Percentiles rank a stretch among this genome's conserved stretches.
These are phyloP conservation scores for Rhodotorula sp. DNA, from an alignment of 1,284 basidiomycete species.

Conservation along the genomic window DNA sequence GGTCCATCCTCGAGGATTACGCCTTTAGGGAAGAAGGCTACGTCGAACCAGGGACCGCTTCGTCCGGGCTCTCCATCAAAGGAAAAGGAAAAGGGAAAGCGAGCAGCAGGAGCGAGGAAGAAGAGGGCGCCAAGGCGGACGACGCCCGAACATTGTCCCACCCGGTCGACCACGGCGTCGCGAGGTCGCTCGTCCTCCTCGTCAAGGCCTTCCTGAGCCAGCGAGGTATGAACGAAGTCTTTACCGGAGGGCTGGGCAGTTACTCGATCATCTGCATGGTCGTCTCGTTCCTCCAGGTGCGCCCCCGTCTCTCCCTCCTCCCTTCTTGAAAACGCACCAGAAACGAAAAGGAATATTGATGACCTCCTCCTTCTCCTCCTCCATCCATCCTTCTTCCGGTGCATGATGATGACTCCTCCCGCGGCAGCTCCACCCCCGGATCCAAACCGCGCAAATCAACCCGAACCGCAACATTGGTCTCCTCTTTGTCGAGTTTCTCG, in stretches of 20 bases:
- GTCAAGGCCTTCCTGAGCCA: conserved; percentile 88
- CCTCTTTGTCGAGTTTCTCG: conserved; percentile 91
- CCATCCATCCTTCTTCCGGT: too few species aligned
- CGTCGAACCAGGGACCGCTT: conserved; percentile 25
- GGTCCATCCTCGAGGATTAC: conserved; percentile 37
- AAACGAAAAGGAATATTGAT: too few species aligned
- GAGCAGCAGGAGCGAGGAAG: conserved; percentile 5
- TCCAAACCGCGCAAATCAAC: conserved; percentile 82
- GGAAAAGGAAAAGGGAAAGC: conserved; percentile 11
- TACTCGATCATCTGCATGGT: conserved; percentile 92
- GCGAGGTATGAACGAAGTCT: conserved; percentile 94
- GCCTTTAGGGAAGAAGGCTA: conserved; percentile 33
- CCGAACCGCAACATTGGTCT: conserved; percentile 84
- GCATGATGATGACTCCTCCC: too few species aligned
- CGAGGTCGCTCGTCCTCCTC: conserved; percentile 67
- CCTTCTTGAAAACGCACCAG: too few species aligned
- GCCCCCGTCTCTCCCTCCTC: conserved; percentile 34
- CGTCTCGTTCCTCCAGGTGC: conserved; percentile 83
- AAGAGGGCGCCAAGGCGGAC: neutral
- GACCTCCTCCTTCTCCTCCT: neutral
- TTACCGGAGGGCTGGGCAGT: conserved; percentile 87
- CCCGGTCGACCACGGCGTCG: conserved; percentile 41
- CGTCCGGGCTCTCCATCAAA: neutral
- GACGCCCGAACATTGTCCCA: neutral
- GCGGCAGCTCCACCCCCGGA: conserved; percentile 80